Conservation (phyloP, 2,329 filamentous ascomycete species). For the Penicillium occitanis region DNA sequence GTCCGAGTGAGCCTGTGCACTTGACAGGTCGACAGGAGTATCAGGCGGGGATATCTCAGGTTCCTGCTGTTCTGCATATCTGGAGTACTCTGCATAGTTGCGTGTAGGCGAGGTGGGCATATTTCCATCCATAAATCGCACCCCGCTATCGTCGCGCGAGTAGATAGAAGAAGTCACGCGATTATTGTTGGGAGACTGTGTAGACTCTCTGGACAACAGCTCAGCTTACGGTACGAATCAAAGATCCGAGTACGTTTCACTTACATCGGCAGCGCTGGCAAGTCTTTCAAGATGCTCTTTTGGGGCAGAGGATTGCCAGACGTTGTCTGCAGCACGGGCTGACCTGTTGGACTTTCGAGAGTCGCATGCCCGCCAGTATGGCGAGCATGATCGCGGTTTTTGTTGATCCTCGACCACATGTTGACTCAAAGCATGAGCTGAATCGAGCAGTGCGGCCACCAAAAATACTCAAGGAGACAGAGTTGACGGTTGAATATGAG, state of each 20-base stretch:
- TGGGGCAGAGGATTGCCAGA: constrained; percentile 35
- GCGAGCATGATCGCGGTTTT: constrained; percentile 47
- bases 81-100: constrained; percentile 16
- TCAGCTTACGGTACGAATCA: not conserved
- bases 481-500: not conserved
- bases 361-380: constrained; percentile 46
- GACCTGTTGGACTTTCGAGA: constrained; percentile 48
- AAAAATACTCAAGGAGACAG: not conserved
- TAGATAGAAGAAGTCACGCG: constrained; percentile 63
- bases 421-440: constrained; percentile 9
- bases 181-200: constrained; percentile 25
- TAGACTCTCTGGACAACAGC: constrained; percentile 23
- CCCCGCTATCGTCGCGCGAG: constrained; percentile 47
- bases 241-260: constrained; percentile 21
- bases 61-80: constrained; percentile 29
- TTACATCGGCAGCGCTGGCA: constrained; percentile 44
- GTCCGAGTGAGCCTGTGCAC: constrained; percentile 28
- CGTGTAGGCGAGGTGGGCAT: constrained; percentile 10
- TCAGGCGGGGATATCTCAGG: constrained; percentile 49
- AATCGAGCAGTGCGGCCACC: not conserved
- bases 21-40: constrained; percentile 36
- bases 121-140: not conserved
- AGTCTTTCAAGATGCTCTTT: constrained; percentile 30
- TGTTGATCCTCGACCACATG: constrained; percentile 57
- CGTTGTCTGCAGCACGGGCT: constrained; percentile 44